These are phyloP conservation scores for Cinnamomum chago DNA, from an alignment of 164 flowering plant genomes.

Conservation along the genomic window DNA sequence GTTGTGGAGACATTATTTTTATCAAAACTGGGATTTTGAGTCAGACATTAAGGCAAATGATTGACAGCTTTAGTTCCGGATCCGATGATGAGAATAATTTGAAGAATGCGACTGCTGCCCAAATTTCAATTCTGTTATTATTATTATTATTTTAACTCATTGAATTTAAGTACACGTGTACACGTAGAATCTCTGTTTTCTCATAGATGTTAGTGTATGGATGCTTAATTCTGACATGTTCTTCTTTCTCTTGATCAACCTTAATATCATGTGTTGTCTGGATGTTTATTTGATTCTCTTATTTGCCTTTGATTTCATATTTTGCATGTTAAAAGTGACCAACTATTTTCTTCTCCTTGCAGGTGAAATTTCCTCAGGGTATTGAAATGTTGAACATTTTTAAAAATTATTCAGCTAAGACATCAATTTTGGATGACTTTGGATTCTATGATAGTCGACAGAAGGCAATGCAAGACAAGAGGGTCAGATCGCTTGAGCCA, in stretches of 20 bases:
- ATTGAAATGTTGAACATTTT: slow-evolving; percentile 66
- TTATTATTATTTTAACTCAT: too few species aligned
- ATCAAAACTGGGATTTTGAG: neutral
- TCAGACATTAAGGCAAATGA: neutral
- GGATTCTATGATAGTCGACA: slow-evolving; percentile 79
- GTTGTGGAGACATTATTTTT: neutral
- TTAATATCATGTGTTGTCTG: neutral
- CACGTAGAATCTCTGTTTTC: too few species aligned
- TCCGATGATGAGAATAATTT: slow-evolving; percentile 27
- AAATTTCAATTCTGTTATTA: too few species aligned
- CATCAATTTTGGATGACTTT: slow-evolving; percentile 83
- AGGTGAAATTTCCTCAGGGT: slow-evolving; percentile 61
- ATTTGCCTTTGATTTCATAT: neutral
- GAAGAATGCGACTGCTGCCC: too few species aligned
- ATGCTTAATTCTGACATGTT: neutral
- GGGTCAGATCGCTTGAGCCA: slow-evolving; percentile 29
- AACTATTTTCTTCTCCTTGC: slow-evolving; percentile 4
- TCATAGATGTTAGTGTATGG: neutral
- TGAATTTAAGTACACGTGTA: too few species aligned
- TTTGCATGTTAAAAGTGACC: neutral
- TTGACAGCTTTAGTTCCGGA: slow-evolving; percentile 37
- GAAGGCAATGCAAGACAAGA: slow-evolving; percentile 68
- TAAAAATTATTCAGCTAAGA: slow-evolving; percentile 49
- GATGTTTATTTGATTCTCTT: neutral
- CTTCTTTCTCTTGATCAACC: neutral